Evolutionary conservation across 257 asterid species (phyloP).

Genomic region (Henckelia pumila): DNA sequence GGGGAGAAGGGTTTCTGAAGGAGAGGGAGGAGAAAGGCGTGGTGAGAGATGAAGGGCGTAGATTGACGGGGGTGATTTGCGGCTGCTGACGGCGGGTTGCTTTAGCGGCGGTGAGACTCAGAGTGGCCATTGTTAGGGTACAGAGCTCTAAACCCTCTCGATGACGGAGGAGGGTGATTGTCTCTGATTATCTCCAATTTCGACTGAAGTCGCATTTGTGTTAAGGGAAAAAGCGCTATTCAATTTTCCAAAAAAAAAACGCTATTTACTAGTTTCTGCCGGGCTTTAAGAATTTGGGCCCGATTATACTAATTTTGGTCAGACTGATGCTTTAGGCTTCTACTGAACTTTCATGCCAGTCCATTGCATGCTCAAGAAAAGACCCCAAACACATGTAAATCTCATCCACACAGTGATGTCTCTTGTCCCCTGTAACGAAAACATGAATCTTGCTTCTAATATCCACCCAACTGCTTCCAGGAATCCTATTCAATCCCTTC

Average conservation of each 20-base stretch:
- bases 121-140: conserved; percentile 49
- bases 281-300: neutral
- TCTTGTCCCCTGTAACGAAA: conserved; percentile 58
- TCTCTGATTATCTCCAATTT: conserved; percentile 25
- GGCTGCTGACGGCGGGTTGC: conserved; percentile 26
- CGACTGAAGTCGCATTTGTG: neutral
- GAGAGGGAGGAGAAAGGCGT: conserved; percentile 32
- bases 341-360: conserved; percentile 23
- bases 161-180: neutral
- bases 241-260: too few relatives aligned
- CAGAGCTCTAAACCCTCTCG: conserved; percentile 36
- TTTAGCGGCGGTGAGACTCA: conserved; percentile 34
- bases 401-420: conserved; percentile 39
- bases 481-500: conserved; percentile 54
- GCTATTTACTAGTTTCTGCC: neutral
- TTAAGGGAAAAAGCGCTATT: neutral
- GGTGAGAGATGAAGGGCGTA: conserved; percentile 29
- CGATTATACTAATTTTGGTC: neutral
- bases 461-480: conserved; percentile 92
- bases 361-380: conserved; percentile 34
- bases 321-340: neutral
- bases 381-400: conserved; percentile 39
- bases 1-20: conserved; percentile 34
- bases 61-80: conserved; percentile 23
- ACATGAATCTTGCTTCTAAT: conserved; percentile 53